Evolutionary conservation across 306 rosid species (phyloP).

Genomic region (Arachis stenosperma): DNA sequence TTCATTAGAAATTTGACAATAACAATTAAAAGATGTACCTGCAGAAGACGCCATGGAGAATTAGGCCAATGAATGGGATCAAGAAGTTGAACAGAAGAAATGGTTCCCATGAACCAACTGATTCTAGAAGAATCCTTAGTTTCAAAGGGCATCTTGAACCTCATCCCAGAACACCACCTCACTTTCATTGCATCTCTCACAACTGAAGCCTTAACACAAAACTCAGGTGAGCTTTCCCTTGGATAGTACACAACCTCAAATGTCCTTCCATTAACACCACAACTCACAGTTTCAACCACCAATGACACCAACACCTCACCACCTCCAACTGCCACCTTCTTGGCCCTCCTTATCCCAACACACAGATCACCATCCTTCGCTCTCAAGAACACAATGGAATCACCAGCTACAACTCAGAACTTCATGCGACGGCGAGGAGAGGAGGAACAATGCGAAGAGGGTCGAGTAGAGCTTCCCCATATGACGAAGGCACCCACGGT

Average conservation of each 20-base stretch:
- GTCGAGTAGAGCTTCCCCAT: too few species aligned
- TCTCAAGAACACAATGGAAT: constrained; percentile 84
- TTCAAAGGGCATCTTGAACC: constrained; percentile 97
- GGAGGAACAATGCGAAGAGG: too few species aligned
- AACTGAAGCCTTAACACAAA: constrained; percentile 68
- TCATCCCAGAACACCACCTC: constrained; percentile 86
- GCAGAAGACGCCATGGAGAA: constrained; percentile 96
- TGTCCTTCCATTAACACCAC: constrained; percentile 71
- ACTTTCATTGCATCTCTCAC: constrained; percentile 79
- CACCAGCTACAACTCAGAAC: constrained; percentile 75
- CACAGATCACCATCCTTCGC: constrained; percentile 90
- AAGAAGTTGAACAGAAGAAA: constrained; percentile 68
- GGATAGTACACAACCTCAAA: constrained; percentile 92
- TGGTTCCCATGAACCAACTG: constrained; percentile 99
- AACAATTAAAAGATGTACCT: constrained; percentile 48
- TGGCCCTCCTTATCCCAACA: constrained; percentile 94
- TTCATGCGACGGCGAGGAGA: too few species aligned
- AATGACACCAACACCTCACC: constrained; percentile 58
- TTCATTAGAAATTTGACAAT: too few species aligned
- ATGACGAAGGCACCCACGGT: too few species aligned
- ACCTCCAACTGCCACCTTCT: constrained; percentile 57
- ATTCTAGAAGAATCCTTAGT: constrained; percentile 94
- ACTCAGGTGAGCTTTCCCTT: constrained; percentile 83
- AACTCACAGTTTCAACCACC: constrained; percentile 74
- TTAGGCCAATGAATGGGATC: constrained; percentile 82